A percentile compares a stretch with the other conserved stretches of the same genome.
Evolutionary conservation across 2,329 filamentous ascomycete genomes (phyloP).

Genomic region (Penicillium sp.): DNA sequence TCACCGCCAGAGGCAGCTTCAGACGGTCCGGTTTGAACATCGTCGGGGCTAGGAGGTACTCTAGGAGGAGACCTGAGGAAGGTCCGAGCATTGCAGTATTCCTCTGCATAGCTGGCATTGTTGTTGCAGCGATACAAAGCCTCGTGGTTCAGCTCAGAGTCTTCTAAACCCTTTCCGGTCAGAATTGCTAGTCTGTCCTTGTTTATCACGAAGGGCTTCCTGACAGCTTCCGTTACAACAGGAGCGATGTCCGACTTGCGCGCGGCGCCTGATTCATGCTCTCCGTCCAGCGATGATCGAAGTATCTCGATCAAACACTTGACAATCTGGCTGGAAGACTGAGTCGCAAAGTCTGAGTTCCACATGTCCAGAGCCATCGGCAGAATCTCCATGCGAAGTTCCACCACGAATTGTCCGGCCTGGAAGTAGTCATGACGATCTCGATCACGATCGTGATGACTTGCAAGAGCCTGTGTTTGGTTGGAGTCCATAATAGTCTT

Average conservation of each 20-base stretch:
- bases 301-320: conserved; percentile 82
- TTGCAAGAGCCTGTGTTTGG: conserved; percentile 59
- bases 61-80: conserved; percentile 61
- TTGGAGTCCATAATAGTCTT: conserved; percentile 80
- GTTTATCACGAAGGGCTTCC: conserved; percentile 56
- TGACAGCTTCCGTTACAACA: conserved; percentile 46
- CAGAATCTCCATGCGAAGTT: conserved; percentile 77
- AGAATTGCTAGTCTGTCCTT: conserved; percentile 49
- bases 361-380: conserved; percentile 77
- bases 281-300: conserved; percentile 73
- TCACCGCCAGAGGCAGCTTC: conserved; percentile 34
- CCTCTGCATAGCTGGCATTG: conserved; percentile 58
- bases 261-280: conserved; percentile 69
- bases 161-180: conserved; percentile 51
- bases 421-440: conserved; percentile 63
- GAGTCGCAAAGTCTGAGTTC: conserved; percentile 82
- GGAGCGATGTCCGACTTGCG: conserved; percentile 64
- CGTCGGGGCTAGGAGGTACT: conserved; percentile 67
- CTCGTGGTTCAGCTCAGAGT: conserved; percentile 69
- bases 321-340: conserved; percentile 73
- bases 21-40: conserved; percentile 45
- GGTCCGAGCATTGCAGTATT: conserved; percentile 72
- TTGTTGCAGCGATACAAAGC: conserved; percentile 82
- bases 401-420: conserved; percentile 77
- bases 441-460: conserved; percentile 57